Conservation (phyloP, 805 yeast genomes). For the Torulaspora indica region DNA sequence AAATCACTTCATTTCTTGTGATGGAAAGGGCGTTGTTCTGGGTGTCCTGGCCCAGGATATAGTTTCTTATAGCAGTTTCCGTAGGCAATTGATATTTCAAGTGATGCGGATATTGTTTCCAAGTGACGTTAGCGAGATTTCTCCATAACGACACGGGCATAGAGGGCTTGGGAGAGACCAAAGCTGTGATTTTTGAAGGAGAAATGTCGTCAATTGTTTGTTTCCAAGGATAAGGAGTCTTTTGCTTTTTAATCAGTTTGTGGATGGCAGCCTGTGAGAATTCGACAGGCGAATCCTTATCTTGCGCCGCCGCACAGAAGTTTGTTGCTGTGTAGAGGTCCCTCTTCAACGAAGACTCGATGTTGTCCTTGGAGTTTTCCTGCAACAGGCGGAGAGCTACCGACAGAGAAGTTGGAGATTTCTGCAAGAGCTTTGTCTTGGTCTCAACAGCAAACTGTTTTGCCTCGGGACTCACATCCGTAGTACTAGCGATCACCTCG, state of each 20-base stretch:
- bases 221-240: slow-evolving; percentile 48
- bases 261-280: slow-evolving; percentile 66
- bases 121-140: slow-evolving; percentile 35
- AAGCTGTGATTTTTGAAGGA: slow-evolving; percentile 18
- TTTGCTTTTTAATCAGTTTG: slow-evolving; percentile 56
- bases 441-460: slow-evolving; percentile 63
- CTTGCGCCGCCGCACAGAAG: slow-evolving; percentile 48
- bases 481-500: slow-evolving; percentile 46
- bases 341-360: slow-evolving; percentile 60
- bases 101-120: slow-evolving; percentile 42
- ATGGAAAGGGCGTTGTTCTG: slow-evolving; percentile 62
- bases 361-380: slow-evolving; percentile 52
- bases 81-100: slow-evolving; percentile 68
- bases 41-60: slow-evolving; percentile 62
- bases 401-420: slow-evolving; percentile 76
- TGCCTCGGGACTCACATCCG: slow-evolving; percentile 46
- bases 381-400: slow-evolving; percentile 66
- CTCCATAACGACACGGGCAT: slow-evolving; percentile 33
- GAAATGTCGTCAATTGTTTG: slow-evolving; percentile 28
- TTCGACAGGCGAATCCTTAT: slow-evolving; percentile 41
- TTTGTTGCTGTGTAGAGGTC: slow-evolving; percentile 77
- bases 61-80: slow-evolving; percentile 57
- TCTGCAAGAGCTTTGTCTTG: slow-evolving; percentile 50
- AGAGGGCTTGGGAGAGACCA: slow-evolving; percentile 34
- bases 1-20: slow-evolving; percentile 61